phyloP scores from a whole-genome alignment of 495 filamentous ascomycete genomes.

The Penicillium desertorum region DNA sequence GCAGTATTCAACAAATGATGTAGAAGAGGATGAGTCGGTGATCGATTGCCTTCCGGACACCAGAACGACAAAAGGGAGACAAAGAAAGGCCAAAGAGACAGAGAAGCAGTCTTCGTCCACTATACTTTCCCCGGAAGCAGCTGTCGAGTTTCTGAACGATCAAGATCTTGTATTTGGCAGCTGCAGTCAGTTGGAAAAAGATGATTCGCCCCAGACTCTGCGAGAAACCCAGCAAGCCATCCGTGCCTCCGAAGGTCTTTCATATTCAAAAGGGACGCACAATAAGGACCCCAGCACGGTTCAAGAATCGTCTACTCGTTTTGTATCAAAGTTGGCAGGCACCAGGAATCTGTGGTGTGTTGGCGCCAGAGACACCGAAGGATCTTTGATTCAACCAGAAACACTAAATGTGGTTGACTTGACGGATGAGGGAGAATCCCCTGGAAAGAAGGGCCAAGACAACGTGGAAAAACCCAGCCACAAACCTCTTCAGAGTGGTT shows the following conservation, averaged over 20 bases:
- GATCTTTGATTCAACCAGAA: conserved; percentile 59
- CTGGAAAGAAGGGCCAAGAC: not conserved
- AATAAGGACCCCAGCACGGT: not conserved
- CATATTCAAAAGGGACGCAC: conserved; percentile 1
- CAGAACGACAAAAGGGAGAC: conserved; percentile 24
- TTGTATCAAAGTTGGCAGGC: conserved; percentile 29
- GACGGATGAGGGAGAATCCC: conserved; percentile 20
- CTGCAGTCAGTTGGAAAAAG: conserved; percentile 80
- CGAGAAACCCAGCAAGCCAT: conserved; percentile 71
- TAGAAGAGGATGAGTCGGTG: conserved; percentile 11
- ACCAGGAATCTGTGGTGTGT: conserved; percentile 63
- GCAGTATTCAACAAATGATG: conserved; percentile 52
- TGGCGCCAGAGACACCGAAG: conserved; percentile 61
- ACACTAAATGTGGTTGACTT: conserved; percentile 56
- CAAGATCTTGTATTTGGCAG: conserved; percentile 92
- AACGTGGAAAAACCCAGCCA: not conserved
- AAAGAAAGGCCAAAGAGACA: conserved; percentile 31
- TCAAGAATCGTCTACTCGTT: conserved; percentile 6
- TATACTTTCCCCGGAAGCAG: conserved; percentile 72
- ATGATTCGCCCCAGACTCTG: conserved; percentile 68
- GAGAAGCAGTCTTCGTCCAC: conserved; percentile 41
- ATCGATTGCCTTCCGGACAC: conserved; percentile 27
- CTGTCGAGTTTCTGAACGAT: conserved; percentile 61
- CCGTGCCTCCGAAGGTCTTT: conserved; percentile 52
- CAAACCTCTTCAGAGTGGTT: conserved; percentile 14